Evolutionary conservation across 2,329 filamentous ascomycete genomes (phyloP), one percentile per base, ranked within the genome.

Genomic region (Mycocentrospora acerina): DNA sequence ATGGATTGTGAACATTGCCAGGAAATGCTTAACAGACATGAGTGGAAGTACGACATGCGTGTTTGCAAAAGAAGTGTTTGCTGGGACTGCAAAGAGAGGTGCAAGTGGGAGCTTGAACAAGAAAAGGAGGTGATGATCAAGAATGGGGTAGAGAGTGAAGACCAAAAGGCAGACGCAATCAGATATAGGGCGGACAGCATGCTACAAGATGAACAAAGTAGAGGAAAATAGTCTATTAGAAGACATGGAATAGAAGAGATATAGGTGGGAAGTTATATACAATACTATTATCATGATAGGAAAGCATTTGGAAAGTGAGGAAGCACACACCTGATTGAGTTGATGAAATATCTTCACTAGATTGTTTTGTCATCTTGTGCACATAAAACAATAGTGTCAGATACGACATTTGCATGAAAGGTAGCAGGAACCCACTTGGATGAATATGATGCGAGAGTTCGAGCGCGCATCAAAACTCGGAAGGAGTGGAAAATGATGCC

Each of bases 1-100:
- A 44, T 66, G 35, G 47, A 60, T 13, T 66, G 62, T 32, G 26
- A 31, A 11, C 61, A 65, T 29, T 66, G 62, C 34, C 54, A 57
- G 28, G 54, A 59, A 24, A 66, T 66, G 61, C 37, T 66, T 8
- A 59, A 60, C 13, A 41, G 61, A 11, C 43, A 39, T 7, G 61
- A 66, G 37, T 66, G 62, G 61, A 63, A 61, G 37, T 64, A 64
- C 24, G 61, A 64, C 30, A 51, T 65, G 24, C 49, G 53, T 19
- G 55, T 65, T 3, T 65, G 61, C 18, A 60, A 57, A 35, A 45
- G 62, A 13, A 47, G 52, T 15, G 60, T 65, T 0, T 66, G 62
- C 34, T 63, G 60, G 60, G 59, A 63, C 17, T 65, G 62, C 28
- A 59, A 40, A 22, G 60, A 63, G 41, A 46, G 62, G 24, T 66